Conservation (phyloP, 2,329 filamentous ascomycete species). For the Sporothrix pseudoabietina region DNA sequence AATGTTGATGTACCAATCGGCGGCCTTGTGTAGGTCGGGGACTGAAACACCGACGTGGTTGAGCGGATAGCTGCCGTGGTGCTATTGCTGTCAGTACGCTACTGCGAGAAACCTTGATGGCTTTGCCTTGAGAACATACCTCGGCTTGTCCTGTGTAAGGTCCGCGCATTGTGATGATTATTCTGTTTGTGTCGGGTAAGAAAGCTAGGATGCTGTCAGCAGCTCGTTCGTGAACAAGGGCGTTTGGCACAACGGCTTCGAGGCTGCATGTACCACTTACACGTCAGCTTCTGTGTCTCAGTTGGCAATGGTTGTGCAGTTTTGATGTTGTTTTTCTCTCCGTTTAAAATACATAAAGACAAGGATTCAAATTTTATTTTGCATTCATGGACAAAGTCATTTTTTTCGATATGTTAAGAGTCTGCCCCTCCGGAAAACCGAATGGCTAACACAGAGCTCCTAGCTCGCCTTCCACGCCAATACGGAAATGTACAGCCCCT, state of each 20-base stretch:
- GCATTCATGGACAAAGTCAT: not conserved
- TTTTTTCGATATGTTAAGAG: not conserved
- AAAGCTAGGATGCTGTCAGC: not conserved
- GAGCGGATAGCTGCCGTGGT: constrained; percentile 15
- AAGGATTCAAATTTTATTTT: not conserved
- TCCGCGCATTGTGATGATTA: constrained; percentile 10
- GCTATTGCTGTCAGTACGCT: not conserved
- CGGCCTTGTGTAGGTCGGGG: constrained; percentile 19
- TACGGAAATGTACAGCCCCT: constrained; percentile 16
- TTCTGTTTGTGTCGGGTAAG: not conserved
- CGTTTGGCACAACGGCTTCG: too few species aligned
- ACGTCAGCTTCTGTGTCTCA: not conserved
- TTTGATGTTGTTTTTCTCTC: not conserved
- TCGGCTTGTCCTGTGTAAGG: not conserved
- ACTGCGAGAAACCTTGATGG: not conserved
- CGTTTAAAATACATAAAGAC: not conserved
- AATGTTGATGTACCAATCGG: constrained; percentile 15
- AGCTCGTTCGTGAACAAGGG: not conserved
- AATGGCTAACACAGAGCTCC: not conserved
- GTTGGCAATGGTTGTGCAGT: not conserved
- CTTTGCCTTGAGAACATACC: not conserved
- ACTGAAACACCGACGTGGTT: constrained; percentile 28
- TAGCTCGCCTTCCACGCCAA: not conserved
- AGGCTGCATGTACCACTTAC: not conserved
- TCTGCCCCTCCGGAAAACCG: not conserved